Evolutionary conservation across 169 alveolate species (phyloP).

Genomic region (Pseudocohnilembus persalinus): DNA sequence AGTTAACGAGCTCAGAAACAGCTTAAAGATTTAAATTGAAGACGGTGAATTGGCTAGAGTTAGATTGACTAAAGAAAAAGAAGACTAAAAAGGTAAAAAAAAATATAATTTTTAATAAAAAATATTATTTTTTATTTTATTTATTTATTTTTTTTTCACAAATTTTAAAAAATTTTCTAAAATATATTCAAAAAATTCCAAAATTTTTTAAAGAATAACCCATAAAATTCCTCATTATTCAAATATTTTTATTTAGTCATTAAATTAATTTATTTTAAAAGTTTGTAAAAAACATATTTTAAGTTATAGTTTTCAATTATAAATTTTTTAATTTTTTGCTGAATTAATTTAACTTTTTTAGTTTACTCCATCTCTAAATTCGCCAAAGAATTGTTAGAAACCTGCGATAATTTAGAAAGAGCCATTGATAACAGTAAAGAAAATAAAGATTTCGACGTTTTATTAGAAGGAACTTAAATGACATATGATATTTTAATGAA

Average conservation of each 20-base stretch:
- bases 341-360: too few species aligned
- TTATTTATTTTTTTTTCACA: too few species aligned
- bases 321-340: too few species aligned
- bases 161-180: too few species aligned
- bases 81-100: not conserved
- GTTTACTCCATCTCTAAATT: slow-evolving; percentile 78
- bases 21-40: not conserved
- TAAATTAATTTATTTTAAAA: too few species aligned
- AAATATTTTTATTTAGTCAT: too few species aligned
- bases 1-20: slow-evolving; percentile 5
- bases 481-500: slow-evolving; percentile 86
- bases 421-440: slow-evolving; percentile 61
- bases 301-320: too few species aligned
- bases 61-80: slow-evolving; percentile 22
- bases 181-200: not conserved
- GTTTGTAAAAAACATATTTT: too few species aligned
- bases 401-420: slow-evolving; percentile 73
- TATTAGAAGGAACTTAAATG: slow-evolving; percentile 73
- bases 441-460: slow-evolving; percentile 37
- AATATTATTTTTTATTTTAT: not conserved
- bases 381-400: slow-evolving; percentile 84
- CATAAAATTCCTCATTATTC: too few species aligned
- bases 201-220: not conserved
- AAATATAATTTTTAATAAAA: not conserved
- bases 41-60: slow-evolving; percentile 6